Base-by-base conservation (phyloP, 2,329 filamentous ascomycete species). In the Beauveria sp. region DNA sequence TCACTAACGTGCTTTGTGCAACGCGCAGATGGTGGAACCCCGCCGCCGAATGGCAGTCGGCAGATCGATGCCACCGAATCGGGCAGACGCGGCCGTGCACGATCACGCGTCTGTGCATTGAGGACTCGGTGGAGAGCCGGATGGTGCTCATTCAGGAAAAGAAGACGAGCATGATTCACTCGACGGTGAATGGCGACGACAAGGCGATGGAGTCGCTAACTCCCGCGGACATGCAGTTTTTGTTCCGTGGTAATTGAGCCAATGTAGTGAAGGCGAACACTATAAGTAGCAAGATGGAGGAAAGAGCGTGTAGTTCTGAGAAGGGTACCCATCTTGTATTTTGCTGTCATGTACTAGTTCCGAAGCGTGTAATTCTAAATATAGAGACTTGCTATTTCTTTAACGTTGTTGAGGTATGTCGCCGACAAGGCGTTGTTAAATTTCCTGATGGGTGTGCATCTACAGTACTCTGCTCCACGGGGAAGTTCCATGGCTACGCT, bases 11-110 rank as follows among this genome's bases (percentile, higher is more conserved):
- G 28, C 62, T 37, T 41, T n/a, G n/a, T 44, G 28, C n/a, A 3
- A 46, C 24, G 7, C 3, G 24, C 66, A 92, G 89, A 67, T 97
- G 94, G 94, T 99, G 94, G 94, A 97, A 97, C 67, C 94, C 94
- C n/a, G 92, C 92, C n/a, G 93, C 93, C 0, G 94, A 99, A 76
- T 99, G 94, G 94, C 94, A 99, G 76, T 94, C 90, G 64, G 94
- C 94, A 3, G 94, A 99, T 72, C 84, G 90, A 65, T 92, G 89
- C 70, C 94, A 97, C 75, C 92, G 94, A 61, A 99, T 97, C 67
- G 94, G 94, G 37, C 94, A 99, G 77, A 90, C 87, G 52, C 89
- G 94, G 8, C 93, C 93, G 30, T 97, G 94, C 72, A 91, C 91
- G 41, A 96, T 99, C 68, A 97, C 92, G 1, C 87, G 94, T 30